Base-by-base conservation (phyloP, 2,329 filamentous ascomycete genomes). In the Colletotrichum trifolii region DNA sequence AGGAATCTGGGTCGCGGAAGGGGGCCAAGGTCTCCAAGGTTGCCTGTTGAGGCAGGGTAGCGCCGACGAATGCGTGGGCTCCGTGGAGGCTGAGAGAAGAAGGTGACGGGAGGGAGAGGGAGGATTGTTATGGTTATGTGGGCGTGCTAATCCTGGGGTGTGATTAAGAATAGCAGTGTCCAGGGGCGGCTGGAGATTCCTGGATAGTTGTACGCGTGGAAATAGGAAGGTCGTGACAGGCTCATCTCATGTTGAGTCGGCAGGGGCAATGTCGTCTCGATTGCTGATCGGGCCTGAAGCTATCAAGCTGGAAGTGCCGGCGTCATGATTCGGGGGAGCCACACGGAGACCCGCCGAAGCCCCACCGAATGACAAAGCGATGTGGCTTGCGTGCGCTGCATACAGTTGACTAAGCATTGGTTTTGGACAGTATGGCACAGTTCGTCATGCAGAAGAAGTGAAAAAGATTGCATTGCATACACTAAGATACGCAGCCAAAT, bases 321-420 rank as follows among this genome's bases (percentile, higher is more conserved):
- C 63, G 63, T 66, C 63, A 66, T 63, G 58, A 66, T 63, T 66
- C 33, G 52, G 39, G 42, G 42, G 38, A 62, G 59, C 63, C 47
- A 38, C 52, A 43, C 12, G n/a, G 35, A 25, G 42, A 45, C 38
- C 54, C 54, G 33, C 34, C 11, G 15, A 1, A 12, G 13, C 50
- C 25, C 46, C 63, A 53, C 35, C 61, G 15, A 15, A 61, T 63
- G 58, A 63, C 63, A 54, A 63, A 63, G 58, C 52, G 13, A n/a
- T 63, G 62, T 65, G 58, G 58, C 58, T 62, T 57, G 15, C 54
- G 43, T 33, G 34, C 38, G 15, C 46, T 2, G 9, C 8, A 12
- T 48, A 34, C 34, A 12, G 25, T 34, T 33, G n/a, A 25, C 25
- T 25, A 25, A 25, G 25, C 25, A 5, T 25, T 25, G 25, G 25